These are phyloP conservation scores for Cryptococcus sp. DNA, from an alignment of 1,284 basidiomycete genomes.

Conservation along the genomic window DNA sequence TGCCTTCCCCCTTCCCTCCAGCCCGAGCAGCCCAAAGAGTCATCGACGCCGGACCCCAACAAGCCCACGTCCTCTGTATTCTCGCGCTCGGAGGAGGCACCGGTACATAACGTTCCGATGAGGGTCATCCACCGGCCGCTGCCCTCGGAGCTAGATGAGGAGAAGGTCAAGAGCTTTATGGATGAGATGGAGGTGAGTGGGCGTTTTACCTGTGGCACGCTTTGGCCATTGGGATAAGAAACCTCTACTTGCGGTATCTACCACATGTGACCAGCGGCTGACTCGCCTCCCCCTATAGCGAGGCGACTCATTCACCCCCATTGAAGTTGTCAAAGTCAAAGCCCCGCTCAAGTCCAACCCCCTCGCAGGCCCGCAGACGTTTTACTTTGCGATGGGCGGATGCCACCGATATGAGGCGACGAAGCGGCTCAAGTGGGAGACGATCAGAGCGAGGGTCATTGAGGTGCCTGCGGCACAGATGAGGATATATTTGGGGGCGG, in stretches of 20 bases:
- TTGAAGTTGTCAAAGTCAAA: conserved; percentile 49
- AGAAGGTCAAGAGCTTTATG: conserved; percentile 49
- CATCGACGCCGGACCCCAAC: background rate
- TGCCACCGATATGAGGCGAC: conserved; percentile 52
- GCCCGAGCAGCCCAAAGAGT: background rate
- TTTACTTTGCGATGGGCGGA: conserved; percentile 51
- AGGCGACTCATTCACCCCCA: conserved; percentile 50
- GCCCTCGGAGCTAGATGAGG: conserved; percentile 48
- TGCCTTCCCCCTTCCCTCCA: conserved; percentile 10
- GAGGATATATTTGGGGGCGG: conserved; percentile 47
- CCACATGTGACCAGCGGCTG: background rate
- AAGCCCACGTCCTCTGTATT: conserved; percentile 34
- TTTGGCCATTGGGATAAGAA: background rate
- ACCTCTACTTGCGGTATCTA: background rate
- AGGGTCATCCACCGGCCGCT: conserved; percentile 48
- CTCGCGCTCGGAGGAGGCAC: conserved; percentile 25
- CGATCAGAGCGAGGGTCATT: conserved; percentile 48
- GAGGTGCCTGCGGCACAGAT: conserved; percentile 48
- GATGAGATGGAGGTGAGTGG: conserved; percentile 48
- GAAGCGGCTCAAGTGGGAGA: conserved; percentile 42
- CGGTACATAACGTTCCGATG: conserved; percentile 48
- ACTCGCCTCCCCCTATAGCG: conserved; percentile 18
- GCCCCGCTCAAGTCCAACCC: conserved; percentile 37
- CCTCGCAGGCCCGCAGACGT: conserved; percentile 29
- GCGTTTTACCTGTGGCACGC: no score